These are phyloP conservation scores for Vachellia collinsii DNA, from an alignment of 306 rosid species.

Conservation along the genomic window DNA sequence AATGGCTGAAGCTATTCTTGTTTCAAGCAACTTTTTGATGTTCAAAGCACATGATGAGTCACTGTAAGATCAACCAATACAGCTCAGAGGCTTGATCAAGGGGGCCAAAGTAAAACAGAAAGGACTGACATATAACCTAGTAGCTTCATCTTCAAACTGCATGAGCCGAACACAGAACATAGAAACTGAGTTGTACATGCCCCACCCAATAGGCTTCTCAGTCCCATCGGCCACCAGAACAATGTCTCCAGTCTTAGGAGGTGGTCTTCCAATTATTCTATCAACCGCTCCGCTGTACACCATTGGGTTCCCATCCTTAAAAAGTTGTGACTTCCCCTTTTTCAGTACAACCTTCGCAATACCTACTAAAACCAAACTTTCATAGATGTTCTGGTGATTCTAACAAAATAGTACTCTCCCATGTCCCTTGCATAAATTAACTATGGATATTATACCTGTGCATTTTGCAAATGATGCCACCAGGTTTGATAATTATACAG, in stretches of 20 bases:
- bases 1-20: slow-evolving; percentile 68
- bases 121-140: slow-evolving; percentile 48
- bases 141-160: slow-evolving; percentile 88
- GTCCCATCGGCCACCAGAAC: slow-evolving; percentile 89
- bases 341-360: slow-evolving; percentile 86
- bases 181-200: slow-evolving; percentile 87
- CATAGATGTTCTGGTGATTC: slow-evolving; percentile 40
- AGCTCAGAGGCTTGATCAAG: slow-evolving; percentile 31
- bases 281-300: slow-evolving; percentile 96
- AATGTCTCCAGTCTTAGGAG: slow-evolving; percentile 85
- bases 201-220: slow-evolving; percentile 90
- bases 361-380: slow-evolving; percentile 62
- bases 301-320: slow-evolving; percentile 98
- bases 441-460: background rate
- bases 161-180: slow-evolving; percentile 92
- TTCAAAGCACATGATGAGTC: slow-evolving; percentile 63
- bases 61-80: slow-evolving; percentile 45
- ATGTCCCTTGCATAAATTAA: slow-evolving; percentile 5
- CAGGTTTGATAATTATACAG: background rate
- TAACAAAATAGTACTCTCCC: slow-evolving; percentile 24
- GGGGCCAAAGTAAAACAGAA: slow-evolving; percentile 16
- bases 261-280: slow-evolving; percentile 89
- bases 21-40: slow-evolving; percentile 77
- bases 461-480: slow-evolving; percentile 7
- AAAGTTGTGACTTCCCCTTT: slow-evolving; percentile 91